Percentiles rank a stretch among this genome's conserved stretches.
Evolutionary conservation across 2,329 filamentous ascomycete species (phyloP).

Genomic region (Diaporthe sp.): DNA sequence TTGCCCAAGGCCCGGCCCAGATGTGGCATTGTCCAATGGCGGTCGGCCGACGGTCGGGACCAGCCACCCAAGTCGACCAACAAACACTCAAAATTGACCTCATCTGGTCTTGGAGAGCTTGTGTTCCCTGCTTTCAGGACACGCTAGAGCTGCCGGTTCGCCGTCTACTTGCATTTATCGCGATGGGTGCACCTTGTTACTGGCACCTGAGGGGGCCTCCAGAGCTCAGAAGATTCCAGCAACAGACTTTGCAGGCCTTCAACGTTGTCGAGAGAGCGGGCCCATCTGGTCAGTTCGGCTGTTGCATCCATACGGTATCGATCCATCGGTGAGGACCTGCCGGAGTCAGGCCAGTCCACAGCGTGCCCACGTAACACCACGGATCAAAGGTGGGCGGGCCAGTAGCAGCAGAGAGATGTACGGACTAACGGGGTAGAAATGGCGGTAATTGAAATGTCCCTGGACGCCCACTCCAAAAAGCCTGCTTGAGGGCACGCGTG

Average conservation of each 20-base stretch:
- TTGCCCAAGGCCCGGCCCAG: constrained; percentile 11
- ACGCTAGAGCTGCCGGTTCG: constrained; percentile 35
- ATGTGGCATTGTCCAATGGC: constrained; percentile 38
- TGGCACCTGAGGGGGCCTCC: background rate
- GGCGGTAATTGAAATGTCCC: constrained; percentile 13
- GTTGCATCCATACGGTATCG: constrained; percentile 14
- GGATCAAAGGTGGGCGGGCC: constrained; percentile 5
- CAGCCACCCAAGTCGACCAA: constrained; percentile 33
- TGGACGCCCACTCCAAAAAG: background rate
- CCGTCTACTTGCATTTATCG: background rate
- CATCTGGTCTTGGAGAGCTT: constrained; percentile 37
- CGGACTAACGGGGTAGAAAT: constrained; percentile 23
- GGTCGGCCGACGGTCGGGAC: constrained; percentile 6
- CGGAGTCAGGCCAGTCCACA: constrained; percentile 28
- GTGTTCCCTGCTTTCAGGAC: constrained; percentile 39
- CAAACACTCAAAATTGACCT: constrained; percentile 41
- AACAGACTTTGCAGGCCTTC: background rate
- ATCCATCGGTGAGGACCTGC: constrained; percentile 15
- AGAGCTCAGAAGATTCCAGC: constrained; percentile 15
- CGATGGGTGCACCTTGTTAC: constrained; percentile 13
- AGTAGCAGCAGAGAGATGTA: background rate
- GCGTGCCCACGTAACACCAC: constrained; percentile 34
- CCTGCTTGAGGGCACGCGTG: background rate
- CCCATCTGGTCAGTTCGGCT: background rate
- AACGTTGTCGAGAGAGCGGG: constrained; percentile 1